Percentiles rank a stretch among this genome's conserved stretches.
These are phyloP conservation scores for Cryptococcus sp. DNA, from an alignment of 1,284 basidiomycete species.

Conservation along the genomic window DNA sequence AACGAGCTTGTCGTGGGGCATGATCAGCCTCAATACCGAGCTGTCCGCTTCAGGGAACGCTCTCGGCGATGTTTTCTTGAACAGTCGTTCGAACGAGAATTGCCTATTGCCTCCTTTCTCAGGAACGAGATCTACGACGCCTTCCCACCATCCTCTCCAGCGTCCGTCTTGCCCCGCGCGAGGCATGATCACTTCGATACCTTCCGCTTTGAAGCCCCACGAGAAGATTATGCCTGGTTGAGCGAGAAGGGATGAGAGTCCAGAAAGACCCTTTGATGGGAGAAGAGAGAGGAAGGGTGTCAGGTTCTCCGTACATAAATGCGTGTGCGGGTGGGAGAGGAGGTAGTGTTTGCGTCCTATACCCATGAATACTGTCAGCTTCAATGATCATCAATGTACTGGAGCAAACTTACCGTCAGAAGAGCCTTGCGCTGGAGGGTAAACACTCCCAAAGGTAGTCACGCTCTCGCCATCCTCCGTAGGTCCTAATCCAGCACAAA, in stretches of 20 bases:
- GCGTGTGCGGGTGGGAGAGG: conserved; percentile 68
- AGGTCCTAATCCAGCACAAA: conserved; percentile 87
- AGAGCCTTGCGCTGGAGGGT: conserved; percentile 68
- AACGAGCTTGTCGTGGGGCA: conserved; percentile 19
- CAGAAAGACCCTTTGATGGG: conserved; percentile 88
- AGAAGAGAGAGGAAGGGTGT: conserved; percentile 93
- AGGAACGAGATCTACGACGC: conserved; percentile 75
- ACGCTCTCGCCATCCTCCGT: conserved; percentile 62
- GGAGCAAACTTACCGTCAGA: conserved; percentile 55
- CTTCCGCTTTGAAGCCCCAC: conserved; percentile 67
- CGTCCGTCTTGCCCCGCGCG: conserved; percentile 37
- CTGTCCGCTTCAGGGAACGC: conserved; percentile 63
- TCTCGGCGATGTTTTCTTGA: conserved; percentile 65
- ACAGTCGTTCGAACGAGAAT: conserved; percentile 76
- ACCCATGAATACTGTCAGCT: conserved; percentile 2
- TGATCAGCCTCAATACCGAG: conserved; percentile 40
- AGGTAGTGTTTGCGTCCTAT: conserved; percentile 49
- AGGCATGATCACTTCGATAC: conserved; percentile 50
- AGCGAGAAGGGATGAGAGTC: conserved; percentile 81
- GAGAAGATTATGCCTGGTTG: conserved; percentile 85
- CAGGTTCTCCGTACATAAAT: conserved; percentile 94
- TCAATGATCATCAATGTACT: neutral
- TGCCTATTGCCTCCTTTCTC: conserved; percentile 62
- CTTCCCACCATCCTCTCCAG: conserved; percentile 75
- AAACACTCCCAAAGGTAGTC: conserved; percentile 53